Base-by-base conservation (phyloP, 768 basidiomycete species). In the Daedaleopsis nitida region DNA sequence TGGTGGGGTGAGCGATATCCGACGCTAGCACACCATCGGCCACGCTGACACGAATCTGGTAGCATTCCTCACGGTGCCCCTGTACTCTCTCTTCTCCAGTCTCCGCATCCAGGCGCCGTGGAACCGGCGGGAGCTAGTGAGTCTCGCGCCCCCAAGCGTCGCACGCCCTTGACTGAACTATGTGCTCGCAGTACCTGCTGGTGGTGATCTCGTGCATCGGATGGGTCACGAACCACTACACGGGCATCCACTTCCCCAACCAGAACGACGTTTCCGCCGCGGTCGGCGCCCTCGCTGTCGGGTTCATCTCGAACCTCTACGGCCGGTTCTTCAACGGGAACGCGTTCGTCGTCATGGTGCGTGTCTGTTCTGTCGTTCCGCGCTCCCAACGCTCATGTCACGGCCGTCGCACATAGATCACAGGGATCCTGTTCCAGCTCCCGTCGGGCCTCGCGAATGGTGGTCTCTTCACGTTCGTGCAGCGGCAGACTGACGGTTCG, bases 391-490 rank as follows among this genome's bases (percentile, higher is more conserved):
- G 27, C 27, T 32, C 7, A 32, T 32, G 27, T 32, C 7, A 32
- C 27, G 4, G 27, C 27, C 27, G 27, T 7, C 27, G 27, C 7
- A 7, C 27, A 32, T 7, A 32, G 27, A 87, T 91, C 63, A 90
- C 88, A 0, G 91, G 89, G 21, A 89, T 94, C 51, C 78, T 94
- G 16, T 90, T 94, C 76, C 93, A 94, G 74, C 81, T 94, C 1
- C 92, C 92, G 0, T 90, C 89, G 8, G 92, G 92, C 39, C 81
- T 94, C 11, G 85, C 87, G 8, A 90, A 85, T 45, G 91, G 90
- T 10, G 92, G 92, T 27, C 82, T 94, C 7, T 80, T 95, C 63
- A 85, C 82, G 62, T 92, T 87, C 68, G 87, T 84, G 12, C 80
- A 80, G 27, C 27, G 27, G 39, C 76, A 83, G 63, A 79, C 83